Evolutionary conservation across 176 grass and related monocot genomes (phyloP).

Genomic region (Tillandsia fasciculata): DNA sequence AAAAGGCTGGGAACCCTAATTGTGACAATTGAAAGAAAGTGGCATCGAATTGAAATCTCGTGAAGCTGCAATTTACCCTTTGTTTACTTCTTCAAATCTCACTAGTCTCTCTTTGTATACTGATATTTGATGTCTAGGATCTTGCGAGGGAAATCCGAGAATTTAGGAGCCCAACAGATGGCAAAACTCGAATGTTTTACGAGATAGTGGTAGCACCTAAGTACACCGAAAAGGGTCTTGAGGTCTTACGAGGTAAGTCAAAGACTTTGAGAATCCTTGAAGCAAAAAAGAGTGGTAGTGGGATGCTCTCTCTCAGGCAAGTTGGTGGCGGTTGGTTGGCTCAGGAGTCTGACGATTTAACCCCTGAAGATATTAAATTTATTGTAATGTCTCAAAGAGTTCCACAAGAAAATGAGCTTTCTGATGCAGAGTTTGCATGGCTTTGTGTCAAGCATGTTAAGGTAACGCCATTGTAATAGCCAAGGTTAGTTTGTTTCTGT

Average conservation of each 20-base stretch:
- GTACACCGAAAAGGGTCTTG: slow-evolving; percentile 76
- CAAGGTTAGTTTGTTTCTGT: slow-evolving; percentile 44
- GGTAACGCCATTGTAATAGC: slow-evolving; percentile 93
- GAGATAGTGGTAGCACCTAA: slow-evolving; percentile 79
- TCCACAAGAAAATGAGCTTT: slow-evolving; percentile 30
- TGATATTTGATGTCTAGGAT: slow-evolving; percentile 30
- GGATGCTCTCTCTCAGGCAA: slow-evolving; percentile 63
- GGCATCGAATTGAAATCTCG: too few relatives aligned
- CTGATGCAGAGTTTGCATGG: slow-evolving; percentile 74
- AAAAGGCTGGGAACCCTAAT: too few relatives aligned
- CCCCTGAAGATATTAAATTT: slow-evolving; percentile 66
- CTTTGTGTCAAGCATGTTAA: slow-evolving; percentile 97
- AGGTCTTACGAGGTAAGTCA: slow-evolving; percentile 75
- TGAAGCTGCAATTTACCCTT: background rate
- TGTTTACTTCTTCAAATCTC: background rate
- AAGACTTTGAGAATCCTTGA: slow-evolving; percentile 80
- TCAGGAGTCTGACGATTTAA: slow-evolving; percentile 64
- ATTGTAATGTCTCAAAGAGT: slow-evolving; percentile 30
- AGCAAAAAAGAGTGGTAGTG: slow-evolving; percentile 59
- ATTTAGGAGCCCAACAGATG: slow-evolving; percentile 67
- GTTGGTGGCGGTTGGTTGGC: slow-evolving; percentile 71
- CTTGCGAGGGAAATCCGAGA: slow-evolving; percentile 87
- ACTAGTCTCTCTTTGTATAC: background rate
- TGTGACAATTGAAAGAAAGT: too few relatives aligned
- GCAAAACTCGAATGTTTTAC: slow-evolving; percentile 76